These are phyloP conservation scores for Colletotrichum tamarilloi DNA, from an alignment of 2,329 filamentous ascomycete genomes.

Conservation along the genomic window DNA sequence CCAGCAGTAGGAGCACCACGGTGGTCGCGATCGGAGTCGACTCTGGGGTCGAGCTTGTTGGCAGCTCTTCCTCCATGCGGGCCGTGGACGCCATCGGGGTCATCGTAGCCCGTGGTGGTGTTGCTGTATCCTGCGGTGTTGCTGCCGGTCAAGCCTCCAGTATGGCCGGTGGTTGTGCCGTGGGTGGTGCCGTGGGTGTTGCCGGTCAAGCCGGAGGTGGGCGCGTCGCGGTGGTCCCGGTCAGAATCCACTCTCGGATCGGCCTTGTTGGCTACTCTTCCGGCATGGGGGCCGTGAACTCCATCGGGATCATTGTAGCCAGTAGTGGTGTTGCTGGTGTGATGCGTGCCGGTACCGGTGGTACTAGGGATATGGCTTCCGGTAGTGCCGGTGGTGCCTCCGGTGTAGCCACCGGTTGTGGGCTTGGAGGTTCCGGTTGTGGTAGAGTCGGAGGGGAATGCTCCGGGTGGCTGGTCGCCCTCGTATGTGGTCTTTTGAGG, in stretches of 20 bases:
- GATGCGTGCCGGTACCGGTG: background rate
- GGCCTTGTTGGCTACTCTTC: constrained; percentile 54
- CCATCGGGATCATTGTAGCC: constrained; percentile 33
- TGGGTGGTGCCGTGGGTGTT: constrained; percentile 45
- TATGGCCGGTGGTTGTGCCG: constrained; percentile 52
- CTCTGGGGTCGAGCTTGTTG: constrained; percentile 61
- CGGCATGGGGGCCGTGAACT: constrained; percentile 48
- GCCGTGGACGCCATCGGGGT: constrained; percentile 41
- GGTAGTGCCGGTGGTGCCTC: constrained; percentile 14
- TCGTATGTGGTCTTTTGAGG: constrained; percentile 14
- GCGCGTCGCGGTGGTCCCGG: constrained; percentile 44
- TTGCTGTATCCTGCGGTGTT: background rate
- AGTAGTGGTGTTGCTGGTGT: constrained; percentile 10
- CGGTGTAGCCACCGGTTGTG: constrained; percentile 5
- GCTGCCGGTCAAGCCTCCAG: constrained; percentile 39
- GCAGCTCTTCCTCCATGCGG: constrained; percentile 49
- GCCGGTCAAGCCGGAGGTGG: constrained; percentile 26
- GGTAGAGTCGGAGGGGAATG: constrained; percentile 28
- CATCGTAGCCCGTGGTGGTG: constrained; percentile 17
- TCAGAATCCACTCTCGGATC: constrained; percentile 62
- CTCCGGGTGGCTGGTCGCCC: constrained; percentile 20
- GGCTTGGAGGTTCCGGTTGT: constrained; percentile 18
- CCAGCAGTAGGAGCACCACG: constrained; percentile 3
- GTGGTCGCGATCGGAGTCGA: constrained; percentile 57
- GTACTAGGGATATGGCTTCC: background rate